Conservation (phyloP, 495 filamentous ascomycete species). For the Aspergillus mulundensis region DNA sequence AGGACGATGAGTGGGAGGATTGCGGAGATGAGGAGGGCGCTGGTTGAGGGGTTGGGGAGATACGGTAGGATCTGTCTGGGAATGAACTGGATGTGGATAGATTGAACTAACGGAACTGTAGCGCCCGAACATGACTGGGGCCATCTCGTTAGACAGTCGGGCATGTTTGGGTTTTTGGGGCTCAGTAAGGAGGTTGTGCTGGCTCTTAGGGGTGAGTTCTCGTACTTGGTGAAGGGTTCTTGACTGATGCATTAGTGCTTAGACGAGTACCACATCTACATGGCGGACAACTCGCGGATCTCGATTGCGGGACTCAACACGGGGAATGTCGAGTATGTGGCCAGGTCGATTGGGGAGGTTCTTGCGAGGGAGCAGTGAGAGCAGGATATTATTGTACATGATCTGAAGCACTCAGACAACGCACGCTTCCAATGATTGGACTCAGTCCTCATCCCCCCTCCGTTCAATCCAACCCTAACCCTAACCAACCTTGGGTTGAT, state of each 20-base stretch:
- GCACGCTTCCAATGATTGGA: too few relatives aligned
- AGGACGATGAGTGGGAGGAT: conserved; percentile 37
- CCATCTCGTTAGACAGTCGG: conserved; percentile 32
- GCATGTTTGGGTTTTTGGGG: conserved; percentile 43
- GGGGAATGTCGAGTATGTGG: conserved; percentile 41
- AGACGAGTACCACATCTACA: conserved; percentile 39
- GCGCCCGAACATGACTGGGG: conserved; percentile 16
- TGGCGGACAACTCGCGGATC: conserved; percentile 34
- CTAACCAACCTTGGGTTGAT: too few relatives aligned
- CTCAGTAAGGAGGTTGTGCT: conserved; percentile 23
- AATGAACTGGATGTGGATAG: too few relatives aligned
- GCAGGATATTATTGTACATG: too few relatives aligned
- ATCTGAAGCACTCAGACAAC: too few relatives aligned
- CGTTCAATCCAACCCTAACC: too few relatives aligned
- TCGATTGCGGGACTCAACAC: conserved; percentile 41
- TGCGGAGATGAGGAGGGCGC: conserved; percentile 27
- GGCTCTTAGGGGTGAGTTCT: conserved; percentile 26
- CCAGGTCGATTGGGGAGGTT: conserved; percentile 20
- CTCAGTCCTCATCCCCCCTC: too few relatives aligned
- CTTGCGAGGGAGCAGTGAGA: not conserved
- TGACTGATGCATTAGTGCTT: not conserved
- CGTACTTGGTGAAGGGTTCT: not conserved
- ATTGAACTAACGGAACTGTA: not conserved
- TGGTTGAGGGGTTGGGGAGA: conserved; percentile 24
- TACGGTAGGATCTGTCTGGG: too few relatives aligned